Evolutionary conservation across 1,139 yeast species (phyloP).

Genomic region (Kluyveromyces marxianus): DNA sequence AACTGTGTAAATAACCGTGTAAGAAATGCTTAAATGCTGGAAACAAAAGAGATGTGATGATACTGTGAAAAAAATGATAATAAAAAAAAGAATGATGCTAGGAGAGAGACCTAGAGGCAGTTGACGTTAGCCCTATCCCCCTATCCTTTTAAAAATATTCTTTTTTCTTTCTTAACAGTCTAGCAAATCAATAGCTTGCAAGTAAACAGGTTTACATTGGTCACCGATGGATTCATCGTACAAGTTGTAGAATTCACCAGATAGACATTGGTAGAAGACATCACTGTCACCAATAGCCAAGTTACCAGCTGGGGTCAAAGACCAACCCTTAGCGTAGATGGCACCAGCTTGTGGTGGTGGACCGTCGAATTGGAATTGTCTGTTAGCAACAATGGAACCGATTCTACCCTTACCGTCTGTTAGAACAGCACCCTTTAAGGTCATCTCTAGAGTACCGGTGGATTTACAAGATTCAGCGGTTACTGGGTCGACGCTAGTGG

Average conservation of each 20-base stretch:
- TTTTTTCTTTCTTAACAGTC: constrained; percentile 38
- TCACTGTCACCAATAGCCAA: constrained; percentile 63
- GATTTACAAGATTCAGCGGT: constrained; percentile 43
- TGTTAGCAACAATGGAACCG: constrained; percentile 79
- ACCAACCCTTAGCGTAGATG: constrained; percentile 82
- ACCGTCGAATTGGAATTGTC: constrained; percentile 87
- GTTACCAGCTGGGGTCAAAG: constrained; percentile 54
- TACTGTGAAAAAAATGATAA: background rate
- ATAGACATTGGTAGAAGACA: constrained; percentile 69
- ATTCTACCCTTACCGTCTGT: constrained; percentile 63
- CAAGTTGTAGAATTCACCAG: constrained; percentile 78
- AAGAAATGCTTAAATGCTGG: background rate
- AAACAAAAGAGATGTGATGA: background rate
- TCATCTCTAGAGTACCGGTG: constrained; percentile 47
- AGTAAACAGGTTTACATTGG: constrained; percentile 60
- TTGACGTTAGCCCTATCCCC: too few species aligned
- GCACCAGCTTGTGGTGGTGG: constrained; percentile 91
- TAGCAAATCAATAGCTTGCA: constrained; percentile 56
- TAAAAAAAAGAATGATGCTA: background rate
- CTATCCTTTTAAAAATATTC: too few species aligned
- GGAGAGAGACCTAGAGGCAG: too few species aligned
- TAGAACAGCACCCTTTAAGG: constrained; percentile 47
- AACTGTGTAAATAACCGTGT: too few species aligned
- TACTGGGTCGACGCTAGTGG: constrained; percentile 34
- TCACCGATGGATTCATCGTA: constrained; percentile 61